Percentiles rank a stretch among this genome's conserved stretches.
Evolutionary conservation across 805 yeast species (phyloP).

Genomic region (Torulaspora quercuum): DNA sequence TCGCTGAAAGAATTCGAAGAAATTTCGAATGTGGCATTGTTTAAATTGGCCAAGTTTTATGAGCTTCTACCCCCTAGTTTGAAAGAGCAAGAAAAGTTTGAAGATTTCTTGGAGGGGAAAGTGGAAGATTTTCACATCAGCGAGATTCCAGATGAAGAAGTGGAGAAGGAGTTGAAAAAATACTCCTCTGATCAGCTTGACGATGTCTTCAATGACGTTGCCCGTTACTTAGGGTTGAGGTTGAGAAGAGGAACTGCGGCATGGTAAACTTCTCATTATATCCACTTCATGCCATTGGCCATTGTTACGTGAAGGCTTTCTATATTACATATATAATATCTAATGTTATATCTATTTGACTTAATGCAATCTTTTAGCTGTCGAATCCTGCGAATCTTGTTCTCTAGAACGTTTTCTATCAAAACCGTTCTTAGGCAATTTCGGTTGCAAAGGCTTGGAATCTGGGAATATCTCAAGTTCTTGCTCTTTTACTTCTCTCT

Average conservation of each 20-base stretch:
- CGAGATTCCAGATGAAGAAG: constrained; percentile 34
- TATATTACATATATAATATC: constrained; percentile 7
- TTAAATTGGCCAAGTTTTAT: constrained; percentile 64
- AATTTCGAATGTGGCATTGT: constrained; percentile 45
- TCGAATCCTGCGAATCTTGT: constrained; percentile 4
- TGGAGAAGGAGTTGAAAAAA: constrained; percentile 30
- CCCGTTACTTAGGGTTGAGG: constrained; percentile 64
- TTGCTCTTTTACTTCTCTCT: constrained; percentile 53
- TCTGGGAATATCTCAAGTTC: constrained; percentile 42
- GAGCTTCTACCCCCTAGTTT: constrained; percentile 67
- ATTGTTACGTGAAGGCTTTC: constrained; percentile 1
- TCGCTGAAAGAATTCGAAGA: constrained; percentile 52
- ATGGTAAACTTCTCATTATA: constrained; percentile 41
- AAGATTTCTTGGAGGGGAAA: constrained; percentile 51
- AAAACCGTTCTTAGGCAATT: constrained; percentile 5
- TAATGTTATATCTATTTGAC: constrained; percentile 2
- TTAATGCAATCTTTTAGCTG: constrained; percentile 11
- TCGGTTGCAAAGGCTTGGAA: constrained; percentile 34
- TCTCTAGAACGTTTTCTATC: constrained; percentile 9
- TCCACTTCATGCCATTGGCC: not conserved
- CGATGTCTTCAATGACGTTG: constrained; percentile 57
- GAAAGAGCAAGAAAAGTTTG: constrained; percentile 50
- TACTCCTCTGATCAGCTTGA: constrained; percentile 48
- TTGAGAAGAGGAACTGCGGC: constrained; percentile 49
- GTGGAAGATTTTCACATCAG: constrained; percentile 40